These are phyloP conservation scores for Bathelium albidoporum DNA, from an alignment of 495 filamentous ascomycete genomes.

Conservation along the genomic window DNA sequence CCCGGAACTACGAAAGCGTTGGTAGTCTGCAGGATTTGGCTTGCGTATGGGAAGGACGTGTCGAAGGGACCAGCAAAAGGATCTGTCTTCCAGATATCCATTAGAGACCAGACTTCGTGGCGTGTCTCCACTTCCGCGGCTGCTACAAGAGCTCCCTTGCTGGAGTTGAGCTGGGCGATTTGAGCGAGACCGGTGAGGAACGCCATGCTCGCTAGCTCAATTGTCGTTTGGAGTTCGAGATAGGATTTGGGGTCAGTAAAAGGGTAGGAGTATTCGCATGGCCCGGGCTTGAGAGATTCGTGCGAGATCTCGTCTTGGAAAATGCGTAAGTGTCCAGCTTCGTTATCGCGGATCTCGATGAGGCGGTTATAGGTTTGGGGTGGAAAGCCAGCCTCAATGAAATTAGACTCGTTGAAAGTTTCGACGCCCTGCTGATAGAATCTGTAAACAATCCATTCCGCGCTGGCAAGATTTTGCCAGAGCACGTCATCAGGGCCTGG, in stretches of 20 bases:
- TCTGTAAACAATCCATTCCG: slow-evolving; percentile 45
- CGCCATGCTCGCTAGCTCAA: slow-evolving; percentile 46
- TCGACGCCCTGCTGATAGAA: slow-evolving; percentile 46
- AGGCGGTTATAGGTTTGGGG: slow-evolving; percentile 40
- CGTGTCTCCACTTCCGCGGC: slow-evolving; percentile 41
- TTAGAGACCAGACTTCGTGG: slow-evolving; percentile 41
- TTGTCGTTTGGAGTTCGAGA: slow-evolving; percentile 36
- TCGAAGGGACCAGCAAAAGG: slow-evolving; percentile 43
- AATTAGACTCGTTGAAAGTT: slow-evolving; percentile 33
- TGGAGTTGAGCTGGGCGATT: slow-evolving; percentile 29
- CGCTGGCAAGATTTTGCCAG: slow-evolving; percentile 45
- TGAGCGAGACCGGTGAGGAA: slow-evolving; percentile 43
- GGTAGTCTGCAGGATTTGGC: slow-evolving; percentile 44
- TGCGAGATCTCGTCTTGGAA: slow-evolving; percentile 45
- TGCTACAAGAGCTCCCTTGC: slow-evolving; percentile 38
- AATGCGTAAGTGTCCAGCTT: slow-evolving; percentile 46
- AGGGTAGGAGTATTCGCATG: slow-evolving; percentile 40
- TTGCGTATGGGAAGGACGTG: slow-evolving; percentile 44
- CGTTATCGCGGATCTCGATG: slow-evolving; percentile 46
- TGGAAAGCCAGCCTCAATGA: slow-evolving; percentile 35
- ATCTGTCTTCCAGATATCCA: slow-evolving; percentile 40
- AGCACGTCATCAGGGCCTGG: slow-evolving; percentile 36
- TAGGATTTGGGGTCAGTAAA: slow-evolving; percentile 31
- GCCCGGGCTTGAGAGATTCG: slow-evolving; percentile 42
- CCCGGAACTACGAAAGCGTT: slow-evolving; percentile 39